These are phyloP conservation scores for Heterobasidion annosum DNA, from an alignment of 1,284 basidiomycete genomes.

Conservation along the genomic window DNA sequence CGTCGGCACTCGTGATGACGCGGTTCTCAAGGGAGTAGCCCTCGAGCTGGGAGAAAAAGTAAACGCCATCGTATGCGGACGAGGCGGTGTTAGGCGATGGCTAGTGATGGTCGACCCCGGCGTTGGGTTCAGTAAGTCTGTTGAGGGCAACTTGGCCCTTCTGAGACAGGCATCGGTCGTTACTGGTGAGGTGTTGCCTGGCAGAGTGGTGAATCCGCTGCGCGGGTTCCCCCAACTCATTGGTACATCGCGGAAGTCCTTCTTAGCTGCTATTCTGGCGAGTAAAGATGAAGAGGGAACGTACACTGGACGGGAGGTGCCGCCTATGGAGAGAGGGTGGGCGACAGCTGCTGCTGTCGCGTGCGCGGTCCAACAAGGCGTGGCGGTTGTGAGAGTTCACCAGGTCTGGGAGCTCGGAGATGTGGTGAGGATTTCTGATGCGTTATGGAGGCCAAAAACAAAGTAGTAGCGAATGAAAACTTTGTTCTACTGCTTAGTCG, in stretches of 20 bases:
- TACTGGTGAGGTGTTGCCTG: conserved; percentile 26
- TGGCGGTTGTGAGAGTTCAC: conserved; percentile 78
- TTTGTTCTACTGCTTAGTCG: no score
- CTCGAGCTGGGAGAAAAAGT: conserved; percentile 71
- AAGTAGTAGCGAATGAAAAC: neutral
- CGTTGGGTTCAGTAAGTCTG: conserved; percentile 89
- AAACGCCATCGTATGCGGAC: conserved; percentile 56
- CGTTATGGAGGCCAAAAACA: conserved; percentile 21
- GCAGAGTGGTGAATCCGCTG: conserved; percentile 41
- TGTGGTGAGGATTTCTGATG: conserved; percentile 42
- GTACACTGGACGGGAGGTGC: conserved; percentile 39
- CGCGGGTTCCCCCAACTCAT: conserved; percentile 67
- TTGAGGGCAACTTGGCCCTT: conserved; percentile 69
- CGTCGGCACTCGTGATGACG: conserved; percentile 12
- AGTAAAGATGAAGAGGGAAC: conserved; percentile 26
- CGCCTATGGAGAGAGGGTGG: conserved; percentile 60
- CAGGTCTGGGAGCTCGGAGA: conserved; percentile 68
- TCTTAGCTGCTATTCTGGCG: conserved; percentile 60
- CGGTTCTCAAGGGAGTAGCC: conserved; percentile 65
- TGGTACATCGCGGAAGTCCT: conserved; percentile 79
- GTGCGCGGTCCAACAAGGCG: conserved; percentile 70
- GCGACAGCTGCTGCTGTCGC: conserved; percentile 80
- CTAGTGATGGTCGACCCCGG: conserved; percentile 90
- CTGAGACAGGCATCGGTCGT: conserved; percentile 46
- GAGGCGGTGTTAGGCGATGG: conserved; percentile 81